Evolutionary conservation across 441 rosid species (phyloP).

Genomic region (Erodium chrysanthum): DNA sequence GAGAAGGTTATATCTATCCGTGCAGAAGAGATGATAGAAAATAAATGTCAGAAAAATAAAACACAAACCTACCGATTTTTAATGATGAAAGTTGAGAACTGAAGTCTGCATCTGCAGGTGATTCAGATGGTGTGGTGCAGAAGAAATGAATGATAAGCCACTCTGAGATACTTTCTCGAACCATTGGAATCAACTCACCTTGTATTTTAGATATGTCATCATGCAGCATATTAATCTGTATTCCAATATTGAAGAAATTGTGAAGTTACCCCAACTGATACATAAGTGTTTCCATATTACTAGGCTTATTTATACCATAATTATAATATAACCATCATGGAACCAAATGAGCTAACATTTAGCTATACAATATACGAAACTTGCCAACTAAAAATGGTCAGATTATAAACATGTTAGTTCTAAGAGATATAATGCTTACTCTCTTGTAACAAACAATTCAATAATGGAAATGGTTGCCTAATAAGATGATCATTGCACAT

Average conservation of each 20-base stretch:
- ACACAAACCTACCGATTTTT: constrained; percentile 58
- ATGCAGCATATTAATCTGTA: constrained; percentile 67
- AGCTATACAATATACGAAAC: background rate
- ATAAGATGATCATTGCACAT: background rate
- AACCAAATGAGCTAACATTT: background rate
- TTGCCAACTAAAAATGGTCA: background rate
- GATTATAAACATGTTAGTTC: background rate
- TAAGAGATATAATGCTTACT: background rate
- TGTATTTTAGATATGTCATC: constrained; percentile 65
- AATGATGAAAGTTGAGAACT: constrained; percentile 82
- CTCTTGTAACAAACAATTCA: background rate
- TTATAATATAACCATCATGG: background rate
- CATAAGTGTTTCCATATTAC: too few species aligned
- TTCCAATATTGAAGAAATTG: constrained; percentile 14
- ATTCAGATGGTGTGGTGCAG: constrained; percentile 66
- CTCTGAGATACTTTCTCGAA: constrained; percentile 74
- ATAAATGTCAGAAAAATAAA: background rate
- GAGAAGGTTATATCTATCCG: background rate
- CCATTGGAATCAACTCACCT: constrained; percentile 80
- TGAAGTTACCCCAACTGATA: background rate
- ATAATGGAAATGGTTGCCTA: background rate
- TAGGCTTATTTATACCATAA: too few species aligned
- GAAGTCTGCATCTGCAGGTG: constrained; percentile 73
- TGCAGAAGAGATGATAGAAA: background rate
- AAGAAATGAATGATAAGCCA: constrained; percentile 76